Base-by-base conservation (phyloP, 768 basidiomycete genomes). In the Kwoniella sp. region DNA sequence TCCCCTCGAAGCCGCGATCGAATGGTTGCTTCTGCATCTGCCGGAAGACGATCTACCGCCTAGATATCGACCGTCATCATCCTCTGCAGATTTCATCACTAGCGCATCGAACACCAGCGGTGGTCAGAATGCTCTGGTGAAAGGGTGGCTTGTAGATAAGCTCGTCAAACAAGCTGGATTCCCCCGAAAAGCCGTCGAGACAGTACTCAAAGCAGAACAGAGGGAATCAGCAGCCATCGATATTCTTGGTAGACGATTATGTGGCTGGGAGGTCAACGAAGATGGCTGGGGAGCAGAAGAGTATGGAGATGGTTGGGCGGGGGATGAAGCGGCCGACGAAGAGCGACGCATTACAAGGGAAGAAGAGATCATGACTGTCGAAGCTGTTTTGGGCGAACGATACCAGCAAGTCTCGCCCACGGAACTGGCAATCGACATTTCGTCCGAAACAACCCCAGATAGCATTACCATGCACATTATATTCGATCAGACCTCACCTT, bases 31-130 rank as follows among this genome's bases (percentile, higher is more conserved):
- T 49, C 83, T 95, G 22, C 86, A 90, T 70, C 76, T 90, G 5
- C 89, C 92, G 0, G 93, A 97, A 81, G 88, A 90, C 61, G 92
- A 95, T 70, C 84, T 96, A 4, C 94, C 94, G 0, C 55, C 58
- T 8, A 57, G 77, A 25, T 81, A 81, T 64, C 67, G 74, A 21
- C 68, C 80, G 0, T 68, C 76, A 3, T 76, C 75, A 5, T 62
- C 73, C 15, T 73, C 75, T 10, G 67, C 70, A 30, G 80, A 81
- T 56, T 80, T 81, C 66, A 73, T 81, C 48, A 72, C 72, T 0
- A 64, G 73, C 1, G 75, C 68, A 17, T 67, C 67, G 27, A 69
- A 70, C 21, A 47, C 63, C 26, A 30, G 62, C 12, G 78, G 76
- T 12, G 71, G 79, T 2, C 58, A 71, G 47, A 64, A 73, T 21